A percentile compares a stretch with the other conserved stretches of the same genome.
Conservation (phyloP, 148 eudicot species). For the Rhododendron simsii region DNA sequence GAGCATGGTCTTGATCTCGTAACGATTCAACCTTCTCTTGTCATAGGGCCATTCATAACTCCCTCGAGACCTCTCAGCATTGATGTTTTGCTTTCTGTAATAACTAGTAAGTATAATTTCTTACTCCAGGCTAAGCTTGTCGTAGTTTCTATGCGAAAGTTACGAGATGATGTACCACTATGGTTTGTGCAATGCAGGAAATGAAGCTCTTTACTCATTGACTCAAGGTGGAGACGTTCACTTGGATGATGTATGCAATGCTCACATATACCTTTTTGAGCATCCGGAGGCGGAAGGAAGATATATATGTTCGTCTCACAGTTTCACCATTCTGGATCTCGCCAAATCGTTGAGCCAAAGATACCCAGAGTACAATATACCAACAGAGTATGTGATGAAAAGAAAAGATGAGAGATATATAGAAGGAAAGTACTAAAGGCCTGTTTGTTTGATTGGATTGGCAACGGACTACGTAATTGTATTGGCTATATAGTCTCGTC, state of each 20-base stretch:
- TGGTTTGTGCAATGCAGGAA: not conserved
- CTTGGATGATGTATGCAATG: conserved; percentile 26
- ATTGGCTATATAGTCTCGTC: too few relatives aligned
- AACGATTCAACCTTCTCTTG: conserved; percentile 18
- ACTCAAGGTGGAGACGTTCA: conserved; percentile 8
- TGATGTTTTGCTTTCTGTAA: conserved; percentile 8
- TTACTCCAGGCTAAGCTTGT: not conserved
- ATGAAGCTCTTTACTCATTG: conserved; percentile 9
- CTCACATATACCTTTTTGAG: conserved; percentile 28
- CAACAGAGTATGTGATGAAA: conserved; percentile 15
- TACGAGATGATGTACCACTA: not conserved
- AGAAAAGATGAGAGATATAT: not conserved
- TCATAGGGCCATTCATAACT: conserved; percentile 18
- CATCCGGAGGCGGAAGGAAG: conserved; percentile 24
- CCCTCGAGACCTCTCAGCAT: conserved; percentile 8
- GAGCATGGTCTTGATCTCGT: conserved; percentile 22
- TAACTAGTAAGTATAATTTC: conserved; percentile 18
- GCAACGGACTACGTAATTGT: too few relatives aligned
- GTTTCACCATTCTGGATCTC: conserved; percentile 16
- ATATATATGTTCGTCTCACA: conserved; percentile 29
- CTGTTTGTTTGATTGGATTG: too few relatives aligned
- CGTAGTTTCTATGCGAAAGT: not conserved
- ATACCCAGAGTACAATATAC: conserved; percentile 20
- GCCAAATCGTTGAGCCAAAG: conserved; percentile 14
- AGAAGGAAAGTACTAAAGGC: too few relatives aligned